These are phyloP conservation scores for Psilocybe azurescens DNA, from an alignment of 768 basidiomycete genomes.

Conservation along the genomic window DNA sequence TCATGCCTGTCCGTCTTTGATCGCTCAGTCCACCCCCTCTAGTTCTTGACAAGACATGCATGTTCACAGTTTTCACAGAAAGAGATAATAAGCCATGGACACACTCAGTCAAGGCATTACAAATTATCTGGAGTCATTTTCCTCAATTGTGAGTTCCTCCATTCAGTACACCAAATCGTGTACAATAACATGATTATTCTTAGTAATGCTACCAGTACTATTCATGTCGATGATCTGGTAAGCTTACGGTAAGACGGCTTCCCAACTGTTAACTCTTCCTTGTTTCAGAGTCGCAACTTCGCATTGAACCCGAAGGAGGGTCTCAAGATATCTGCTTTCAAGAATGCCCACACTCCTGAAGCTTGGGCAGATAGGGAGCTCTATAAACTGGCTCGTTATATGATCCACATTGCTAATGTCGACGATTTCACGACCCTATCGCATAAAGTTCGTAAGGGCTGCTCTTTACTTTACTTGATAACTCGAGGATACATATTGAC, in stretches of 20 bases:
- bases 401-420: slow-evolving; percentile 63
- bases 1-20: neutral
- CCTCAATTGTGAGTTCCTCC: slow-evolving; percentile 68
- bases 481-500: neutral
- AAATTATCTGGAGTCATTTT: slow-evolving; percentile 89
- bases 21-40: slow-evolving; percentile 8
- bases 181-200: neutral
- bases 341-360: slow-evolving; percentile 71
- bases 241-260: slow-evolving; percentile 21
- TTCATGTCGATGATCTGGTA: slow-evolving; percentile 88
- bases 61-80: slow-evolving; percentile 87
- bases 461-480: neutral
- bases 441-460: slow-evolving; percentile 58
- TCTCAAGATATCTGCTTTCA: slow-evolving; percentile 84
- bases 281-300: slow-evolving; percentile 76
- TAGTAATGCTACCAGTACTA: slow-evolving; percentile 73
- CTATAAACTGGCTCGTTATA: slow-evolving; percentile 64
- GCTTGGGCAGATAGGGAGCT: slow-evolving; percentile 74
- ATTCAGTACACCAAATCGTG: neutral
- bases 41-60: slow-evolving; percentile 87
- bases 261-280: slow-evolving; percentile 6
- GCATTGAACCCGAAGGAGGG: slow-evolving; percentile 87
- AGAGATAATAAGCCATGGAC: slow-evolving; percentile 75
- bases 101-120: slow-evolving; percentile 82
- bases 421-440: slow-evolving; percentile 67